phyloP scores from a whole-genome alignment of 176 grass and related monocot species.

The Urochloa ruziziensis region DNA sequence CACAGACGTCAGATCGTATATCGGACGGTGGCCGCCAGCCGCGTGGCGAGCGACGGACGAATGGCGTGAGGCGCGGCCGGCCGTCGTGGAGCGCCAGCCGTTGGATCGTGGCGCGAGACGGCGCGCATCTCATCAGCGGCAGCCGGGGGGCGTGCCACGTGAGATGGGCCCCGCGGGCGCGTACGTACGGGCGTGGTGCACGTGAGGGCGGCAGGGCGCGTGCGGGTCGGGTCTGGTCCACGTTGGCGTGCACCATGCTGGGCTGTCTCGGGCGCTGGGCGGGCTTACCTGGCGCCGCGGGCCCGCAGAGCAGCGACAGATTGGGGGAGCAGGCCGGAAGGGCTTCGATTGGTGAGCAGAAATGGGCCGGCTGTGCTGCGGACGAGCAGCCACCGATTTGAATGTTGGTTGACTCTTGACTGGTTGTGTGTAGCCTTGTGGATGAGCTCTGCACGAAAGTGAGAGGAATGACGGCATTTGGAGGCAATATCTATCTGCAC shows the following conservation, averaged over 20 bases:
- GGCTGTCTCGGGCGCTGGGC: slow-evolving; percentile 12
- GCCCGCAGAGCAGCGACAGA: not conserved
- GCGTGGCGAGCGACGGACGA: slow-evolving; percentile 8
- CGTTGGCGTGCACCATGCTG: slow-evolving; percentile 16
- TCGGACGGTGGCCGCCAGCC: slow-evolving; percentile 1
- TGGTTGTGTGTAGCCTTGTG: not conserved
- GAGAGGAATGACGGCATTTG: not conserved
- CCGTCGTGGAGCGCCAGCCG: not conserved
- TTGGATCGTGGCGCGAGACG: slow-evolving; percentile 10
- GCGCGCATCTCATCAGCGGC: not conserved
- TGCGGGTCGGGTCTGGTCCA: slow-evolving; percentile 2
- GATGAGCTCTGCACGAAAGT: not conserved
- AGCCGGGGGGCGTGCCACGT: slow-evolving; percentile 16
- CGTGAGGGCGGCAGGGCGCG: slow-evolving; percentile 34
- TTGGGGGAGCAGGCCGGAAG: not conserved
- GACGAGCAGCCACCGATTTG: not conserved
- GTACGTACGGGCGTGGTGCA: slow-evolving; percentile 20
- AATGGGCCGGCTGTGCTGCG: not conserved
- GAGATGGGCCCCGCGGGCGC: not conserved
- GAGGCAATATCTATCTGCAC: not conserved
- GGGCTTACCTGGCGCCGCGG: not conserved
- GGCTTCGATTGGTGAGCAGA: not conserved
- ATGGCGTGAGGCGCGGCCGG: not conserved
- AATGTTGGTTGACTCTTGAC: not conserved
- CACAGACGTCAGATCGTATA: slow-evolving; percentile 3